A percentile compares a stretch with the other conserved stretches of the same genome.
These are phyloP conservation scores for Volvariella surrecta DNA, from an alignment of 1,284 basidiomycete genomes.

Conservation along the genomic window DNA sequence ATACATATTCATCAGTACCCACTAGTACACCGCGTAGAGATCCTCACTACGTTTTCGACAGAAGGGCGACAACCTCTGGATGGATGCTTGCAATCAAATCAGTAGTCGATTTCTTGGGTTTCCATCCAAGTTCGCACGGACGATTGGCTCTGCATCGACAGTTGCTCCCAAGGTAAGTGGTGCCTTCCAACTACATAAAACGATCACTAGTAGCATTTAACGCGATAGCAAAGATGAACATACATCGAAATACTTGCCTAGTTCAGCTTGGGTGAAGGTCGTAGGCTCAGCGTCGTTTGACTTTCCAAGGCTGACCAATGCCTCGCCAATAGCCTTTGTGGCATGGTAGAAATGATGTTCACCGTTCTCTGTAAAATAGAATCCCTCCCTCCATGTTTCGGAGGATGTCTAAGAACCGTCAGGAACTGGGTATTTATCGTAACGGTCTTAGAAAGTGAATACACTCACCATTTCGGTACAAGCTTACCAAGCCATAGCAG, in stretches of 20 bases:
- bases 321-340: slow-evolving; percentile 17
- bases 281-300: slow-evolving; percentile 23
- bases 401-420: too few species aligned
- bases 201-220: background rate
- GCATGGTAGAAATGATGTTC: slow-evolving; percentile 29
- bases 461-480: too few species aligned
- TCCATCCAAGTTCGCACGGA: slow-evolving; percentile 50
- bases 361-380: slow-evolving; percentile 41
- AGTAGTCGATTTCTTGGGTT: slow-evolving; percentile 32
- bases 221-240: slow-evolving; percentile 3
- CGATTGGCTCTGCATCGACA: slow-evolving; percentile 40
- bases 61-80: slow-evolving; percentile 27
- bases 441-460: too few species aligned
- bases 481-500: too few species aligned
- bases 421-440: too few species aligned
- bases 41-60: background rate
- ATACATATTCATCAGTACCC: too few species aligned
- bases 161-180: slow-evolving; percentile 40
- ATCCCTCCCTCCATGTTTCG: slow-evolving; percentile 41
- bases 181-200: slow-evolving; percentile 21
- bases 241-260: slow-evolving; percentile 26
- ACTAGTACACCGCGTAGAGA: too few species aligned
- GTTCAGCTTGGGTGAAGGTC: slow-evolving; percentile 27
- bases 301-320: slow-evolving; percentile 19
- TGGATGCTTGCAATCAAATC: slow-evolving; percentile 39